Evolutionary conservation across 2,329 filamentous ascomycete genomes (phyloP), one percentile per base, ranked within the genome.

Genomic region (Didymellaceae sp.): DNA sequence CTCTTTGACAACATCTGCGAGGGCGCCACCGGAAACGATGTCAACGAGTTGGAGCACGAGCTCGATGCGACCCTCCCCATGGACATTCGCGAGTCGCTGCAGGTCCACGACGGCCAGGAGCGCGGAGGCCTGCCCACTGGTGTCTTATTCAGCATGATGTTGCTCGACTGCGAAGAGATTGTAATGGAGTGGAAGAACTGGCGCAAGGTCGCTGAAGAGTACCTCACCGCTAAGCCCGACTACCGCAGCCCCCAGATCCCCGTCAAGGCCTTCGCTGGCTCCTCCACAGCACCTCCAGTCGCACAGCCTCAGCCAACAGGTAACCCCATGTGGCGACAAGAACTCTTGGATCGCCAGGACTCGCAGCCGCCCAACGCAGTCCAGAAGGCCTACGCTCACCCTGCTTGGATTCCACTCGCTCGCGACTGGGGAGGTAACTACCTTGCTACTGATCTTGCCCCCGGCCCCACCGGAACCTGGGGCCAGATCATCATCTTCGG

Each of bases 351-450:
- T 39, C 86, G 88, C 56, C 94, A 99, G 74, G 89, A 94, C 63
- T 96, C 87, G 10, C 89, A 97, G 52, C 94, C 94, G 7, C 82
- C 90, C 8, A 88, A 89, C 66, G 85, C 91, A 5, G 87, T 97
- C 25, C 92, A 96, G 71, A 96, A 92, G 72, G 89, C 89, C 0
- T 99, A 99, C 68, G 89, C 91, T 2, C 93, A 99, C 74, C 87
- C 91, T 2, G 89, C 87, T 43, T 99, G 94, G 94, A 97, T 99
- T 62, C 93, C 94, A 44, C 80, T 99, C 25, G 93, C 92, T 51
- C 89, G 94, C 62, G 94, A 99, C 74, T 99, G 94, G 94, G 94
- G 94, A 72, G 94, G 94, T 74, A 99, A 99, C 83, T 95, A 96
- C 78, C 81, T 99, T 67, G 93, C 92, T 14, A 85, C 97, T 37